Evolutionary conservation across 441 rosid genomes (phyloP).

Genomic region (Breynia disticha): DNA sequence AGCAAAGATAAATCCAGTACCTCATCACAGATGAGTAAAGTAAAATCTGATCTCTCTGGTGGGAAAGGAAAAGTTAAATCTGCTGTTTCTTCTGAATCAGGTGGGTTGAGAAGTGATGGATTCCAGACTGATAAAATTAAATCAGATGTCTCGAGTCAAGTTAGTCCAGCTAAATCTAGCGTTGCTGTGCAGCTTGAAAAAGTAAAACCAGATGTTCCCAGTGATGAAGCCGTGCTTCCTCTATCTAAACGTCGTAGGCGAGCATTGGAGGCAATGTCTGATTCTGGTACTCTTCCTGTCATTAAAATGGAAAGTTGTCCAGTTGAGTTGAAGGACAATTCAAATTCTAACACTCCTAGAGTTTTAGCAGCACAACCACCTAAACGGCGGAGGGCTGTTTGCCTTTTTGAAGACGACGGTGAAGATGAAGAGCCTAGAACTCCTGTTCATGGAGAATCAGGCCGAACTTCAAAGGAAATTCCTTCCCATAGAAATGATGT

Average conservation of each 20-base stretch:
- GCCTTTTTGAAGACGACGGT: constrained; percentile 62
- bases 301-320: constrained; percentile 38
- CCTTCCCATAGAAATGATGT: constrained; percentile 20
- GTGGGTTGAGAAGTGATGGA: constrained; percentile 18
- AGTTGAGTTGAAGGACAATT: constrained; percentile 28
- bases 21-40: constrained; percentile 16
- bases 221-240: constrained; percentile 59
- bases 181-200: constrained; percentile 8
- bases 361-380: constrained; percentile 29
- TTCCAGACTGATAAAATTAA: constrained; percentile 21
- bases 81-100: constrained; percentile 10
- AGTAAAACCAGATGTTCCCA: constrained; percentile 31
- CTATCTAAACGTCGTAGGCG: constrained; percentile 47
- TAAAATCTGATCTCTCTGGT: constrained; percentile 15
- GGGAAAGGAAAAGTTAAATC: constrained; percentile 14
- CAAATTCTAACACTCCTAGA: constrained; percentile 24
- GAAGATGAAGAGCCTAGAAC: constrained; percentile 81
- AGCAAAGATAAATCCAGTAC: constrained; percentile 22
- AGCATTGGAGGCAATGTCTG: constrained; percentile 50
- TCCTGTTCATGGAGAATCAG: constrained; percentile 75
- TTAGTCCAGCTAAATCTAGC: constrained; percentile 11
- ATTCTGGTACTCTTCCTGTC: constrained; percentile 32
- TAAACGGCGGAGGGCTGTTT: constrained; percentile 83
- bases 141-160: constrained; percentile 20
- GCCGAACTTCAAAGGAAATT: constrained; percentile 23